Conservation (phyloP, 1,284 basidiomycete species). For the Xanthoconium separans region DNA sequence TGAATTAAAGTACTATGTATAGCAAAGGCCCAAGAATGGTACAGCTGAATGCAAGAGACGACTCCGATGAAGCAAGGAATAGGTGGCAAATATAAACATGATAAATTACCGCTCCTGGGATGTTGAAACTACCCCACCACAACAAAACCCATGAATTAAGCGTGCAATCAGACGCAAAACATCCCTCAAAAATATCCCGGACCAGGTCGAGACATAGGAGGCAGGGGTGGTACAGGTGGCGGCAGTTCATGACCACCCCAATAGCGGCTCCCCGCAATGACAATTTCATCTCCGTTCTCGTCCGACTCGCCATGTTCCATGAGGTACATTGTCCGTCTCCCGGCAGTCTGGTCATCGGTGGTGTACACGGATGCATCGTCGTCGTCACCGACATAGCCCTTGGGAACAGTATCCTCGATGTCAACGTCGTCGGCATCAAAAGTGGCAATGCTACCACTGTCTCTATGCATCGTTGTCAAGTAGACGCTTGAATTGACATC, state of each 20-base stretch:
- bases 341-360: slow-evolving; percentile 34
- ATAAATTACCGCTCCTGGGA: slow-evolving; percentile 22
- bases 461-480: slow-evolving; percentile 15
- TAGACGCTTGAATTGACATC: slow-evolving; percentile 21
- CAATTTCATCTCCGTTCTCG: slow-evolving; percentile 23
- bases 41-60: neutral
- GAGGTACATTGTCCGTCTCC: slow-evolving; percentile 36
- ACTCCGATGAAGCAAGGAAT: slow-evolving; percentile 8
- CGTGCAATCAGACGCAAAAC: slow-evolving; percentile 1
- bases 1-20: neutral
- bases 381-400: slow-evolving; percentile 18
- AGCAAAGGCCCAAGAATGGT: slow-evolving; percentile 10
- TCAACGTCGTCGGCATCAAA: slow-evolving; percentile 26
- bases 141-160: slow-evolving; percentile 1
- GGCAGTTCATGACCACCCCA: slow-evolving; percentile 16
- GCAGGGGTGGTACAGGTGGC: slow-evolving; percentile 23
- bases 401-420: slow-evolving; percentile 17
- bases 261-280: slow-evolving; percentile 17
- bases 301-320: slow-evolving; percentile 29
- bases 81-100: slow-evolving; percentile 24
- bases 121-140: neutral
- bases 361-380: slow-evolving; percentile 32
- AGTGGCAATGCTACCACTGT: slow-evolving; percentile 13
- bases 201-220: slow-evolving; percentile 17
- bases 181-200: slow-evolving; percentile 28